These are phyloP conservation scores for Termitomyces bulborhizus DNA, from an alignment of 768 basidiomycete species.

Conservation along the genomic window DNA sequence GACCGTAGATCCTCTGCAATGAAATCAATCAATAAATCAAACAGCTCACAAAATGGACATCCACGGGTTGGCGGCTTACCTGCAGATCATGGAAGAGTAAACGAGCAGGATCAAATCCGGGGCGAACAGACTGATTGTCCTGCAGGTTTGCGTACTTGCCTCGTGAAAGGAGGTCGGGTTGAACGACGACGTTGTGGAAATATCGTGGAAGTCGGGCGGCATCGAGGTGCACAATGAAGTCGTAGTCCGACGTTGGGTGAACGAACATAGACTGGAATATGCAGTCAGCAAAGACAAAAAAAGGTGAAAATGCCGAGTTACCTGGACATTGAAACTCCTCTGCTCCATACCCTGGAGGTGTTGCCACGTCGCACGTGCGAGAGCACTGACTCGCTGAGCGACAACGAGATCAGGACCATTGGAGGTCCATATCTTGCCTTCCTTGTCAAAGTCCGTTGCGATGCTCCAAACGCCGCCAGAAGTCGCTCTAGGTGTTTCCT, in stretches of 20 bases:
- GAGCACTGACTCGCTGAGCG: slow-evolving; percentile 61
- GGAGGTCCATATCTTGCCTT: slow-evolving; percentile 74
- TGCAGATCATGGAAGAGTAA: slow-evolving; percentile 66
- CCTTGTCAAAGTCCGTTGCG: slow-evolving; percentile 68
- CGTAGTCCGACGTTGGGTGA: slow-evolving; percentile 81
- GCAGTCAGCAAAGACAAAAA: background rate
- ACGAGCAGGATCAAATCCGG: slow-evolving; percentile 39
- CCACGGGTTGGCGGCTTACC: slow-evolving; percentile 31
- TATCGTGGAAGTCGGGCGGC: slow-evolving; percentile 62
- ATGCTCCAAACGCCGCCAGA: slow-evolving; percentile 64
- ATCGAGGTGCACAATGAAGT: slow-evolving; percentile 76
- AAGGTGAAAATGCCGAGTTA: slow-evolving; percentile 22
- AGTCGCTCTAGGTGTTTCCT: slow-evolving; percentile 19
- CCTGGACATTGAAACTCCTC: slow-evolving; percentile 53
- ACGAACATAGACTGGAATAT: slow-evolving; percentile 67
- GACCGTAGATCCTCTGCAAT: slow-evolving; percentile 58
- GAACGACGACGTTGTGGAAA: slow-evolving; percentile 58
- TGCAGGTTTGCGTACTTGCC: slow-evolving; percentile 42
- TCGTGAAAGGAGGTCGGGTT: slow-evolving; percentile 39
- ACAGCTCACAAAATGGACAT: slow-evolving; percentile 11
- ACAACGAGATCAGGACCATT: slow-evolving; percentile 62
- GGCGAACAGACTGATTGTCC: slow-evolving; percentile 31
- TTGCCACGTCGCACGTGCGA: slow-evolving; percentile 73
- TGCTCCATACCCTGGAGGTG: slow-evolving; percentile 47
- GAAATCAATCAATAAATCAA: background rate